A percentile compares a stretch with the other conserved stretches of the same genome.
These are phyloP conservation scores for Lactarius deliciosus DNA, from an alignment of 768 basidiomycete species.

Conservation along the genomic window DNA sequence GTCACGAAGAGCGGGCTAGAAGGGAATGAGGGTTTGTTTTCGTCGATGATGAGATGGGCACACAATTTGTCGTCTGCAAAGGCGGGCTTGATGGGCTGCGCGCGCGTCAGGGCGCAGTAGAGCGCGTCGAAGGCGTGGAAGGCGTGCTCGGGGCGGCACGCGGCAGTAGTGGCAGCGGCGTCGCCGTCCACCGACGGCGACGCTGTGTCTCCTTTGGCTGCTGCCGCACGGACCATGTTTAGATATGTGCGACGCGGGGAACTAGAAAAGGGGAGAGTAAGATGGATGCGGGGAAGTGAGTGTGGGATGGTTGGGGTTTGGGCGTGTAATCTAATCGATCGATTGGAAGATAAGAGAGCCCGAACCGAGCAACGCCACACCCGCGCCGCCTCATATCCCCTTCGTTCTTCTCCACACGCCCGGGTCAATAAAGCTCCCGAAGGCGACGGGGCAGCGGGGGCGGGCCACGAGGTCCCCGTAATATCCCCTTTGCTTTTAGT, in stretches of 20 bases:
- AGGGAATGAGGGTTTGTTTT: neutral
- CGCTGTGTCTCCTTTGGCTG: neutral
- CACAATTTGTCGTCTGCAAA: constrained; percentile 82
- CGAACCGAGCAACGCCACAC: neutral
- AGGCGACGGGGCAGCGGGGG: no score
- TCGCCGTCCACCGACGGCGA: neutral
- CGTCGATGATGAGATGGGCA: no score
- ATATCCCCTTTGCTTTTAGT: neutral
- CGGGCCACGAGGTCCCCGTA: neutral
- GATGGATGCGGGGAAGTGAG: no score
- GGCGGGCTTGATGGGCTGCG: constrained; percentile 55
- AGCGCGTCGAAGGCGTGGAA: constrained; percentile 81
- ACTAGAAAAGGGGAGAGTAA: neutral
- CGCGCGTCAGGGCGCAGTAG: constrained; percentile 67
- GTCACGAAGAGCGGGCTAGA: constrained; percentile 92
- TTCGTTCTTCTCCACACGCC: no score
- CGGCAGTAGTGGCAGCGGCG: constrained; percentile 28
- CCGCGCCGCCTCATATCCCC: no score
- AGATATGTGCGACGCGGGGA: no score
- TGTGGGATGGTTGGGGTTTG: no score
- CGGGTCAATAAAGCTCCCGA: no score
- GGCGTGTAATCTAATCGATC: neutral
- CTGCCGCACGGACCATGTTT: constrained; percentile 50
- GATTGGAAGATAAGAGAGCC: neutral
- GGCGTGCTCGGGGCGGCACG: constrained; percentile 73